Base-by-base conservation (phyloP, 2,329 filamentous ascomycete species). In the Amphichorda felina region DNA sequence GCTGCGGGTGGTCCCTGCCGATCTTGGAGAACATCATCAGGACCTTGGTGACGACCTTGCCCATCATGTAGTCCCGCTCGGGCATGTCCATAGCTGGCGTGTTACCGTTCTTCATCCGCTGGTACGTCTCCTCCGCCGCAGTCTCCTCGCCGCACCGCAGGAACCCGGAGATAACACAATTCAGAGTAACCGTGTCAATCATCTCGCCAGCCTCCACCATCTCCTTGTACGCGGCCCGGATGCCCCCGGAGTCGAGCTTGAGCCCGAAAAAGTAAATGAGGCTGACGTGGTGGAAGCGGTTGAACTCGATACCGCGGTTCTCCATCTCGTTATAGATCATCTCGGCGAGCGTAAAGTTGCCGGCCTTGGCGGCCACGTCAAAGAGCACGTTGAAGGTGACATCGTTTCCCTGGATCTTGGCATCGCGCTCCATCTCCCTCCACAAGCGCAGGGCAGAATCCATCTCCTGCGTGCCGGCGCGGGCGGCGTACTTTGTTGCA, bases 381-480 rank as follows among this genome's bases (percentile, higher is more conserved):
- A 94, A 95, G 10, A 98, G 69, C 32, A 95, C 82, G 51, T 91
- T 94, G 57, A 98, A 93, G 0, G 89, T 94, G n/a, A 87, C 79
- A 33, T 75, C 68, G 45, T 82, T 82, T 25, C 72, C 79, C 44
- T 62, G 60, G 11, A 86, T 55, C 1, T 72, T 70, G 2, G 78
- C 77, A 4, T 75, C 61, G 32, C 72, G 68, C 56, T 98, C 91
- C 87, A 96, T 96, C 47, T 91, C 78, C 43, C 74, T 77, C 88
- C 89, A 98, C 17, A 93, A 58, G 33, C 75, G 71, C 31, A 98
- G 64, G 0, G 84, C 79, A 5, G 75, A 70, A 19, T 60, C 56
- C 41, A 60, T 46, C 32, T 54, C 83, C 64, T 30, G 84, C 56
- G 53, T 87, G 70, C 28, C 68, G 49, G 30, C 70, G 64, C 31